Evolutionary conservation across 306 rosid species (phyloP).

Genomic region (Cucumis melo): DNA sequence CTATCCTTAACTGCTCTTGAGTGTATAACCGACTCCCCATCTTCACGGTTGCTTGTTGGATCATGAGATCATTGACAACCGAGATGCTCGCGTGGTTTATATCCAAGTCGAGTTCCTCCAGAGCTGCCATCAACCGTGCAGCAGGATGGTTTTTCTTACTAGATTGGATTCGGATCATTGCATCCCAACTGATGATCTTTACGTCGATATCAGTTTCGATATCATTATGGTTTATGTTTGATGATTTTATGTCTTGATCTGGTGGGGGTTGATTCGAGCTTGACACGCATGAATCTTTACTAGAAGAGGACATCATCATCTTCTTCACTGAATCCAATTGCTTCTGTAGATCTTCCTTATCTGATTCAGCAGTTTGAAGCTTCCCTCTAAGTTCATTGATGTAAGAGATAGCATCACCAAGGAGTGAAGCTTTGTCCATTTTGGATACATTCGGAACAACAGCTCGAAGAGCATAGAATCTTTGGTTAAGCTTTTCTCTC

Average conservation of each 20-base stretch:
- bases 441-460: constrained; percentile 93
- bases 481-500: constrained; percentile 86
- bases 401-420: constrained; percentile 80
- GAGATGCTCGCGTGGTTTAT: constrained; percentile 91
- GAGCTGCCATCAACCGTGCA: constrained; percentile 71
- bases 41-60: constrained; percentile 88
- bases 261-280: constrained; percentile 10
- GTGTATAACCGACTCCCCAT: constrained; percentile 79
- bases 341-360: constrained; percentile 50
- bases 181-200: constrained; percentile 90
- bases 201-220: constrained; percentile 70
- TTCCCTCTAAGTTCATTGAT: constrained; percentile 68
- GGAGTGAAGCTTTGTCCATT: constrained; percentile 94
- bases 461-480: constrained; percentile 84
- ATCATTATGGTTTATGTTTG: constrained; percentile 9
- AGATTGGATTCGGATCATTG: constrained; percentile 77
- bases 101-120: constrained; percentile 79
- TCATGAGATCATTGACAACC: constrained; percentile 83
- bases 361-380: constrained; percentile 43
- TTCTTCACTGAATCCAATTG: constrained; percentile 46
- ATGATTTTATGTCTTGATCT: constrained; percentile 20
- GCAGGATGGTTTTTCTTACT: constrained; percentile 87
- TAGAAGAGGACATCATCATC: constrained; percentile 20
- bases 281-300: constrained; percentile 17
- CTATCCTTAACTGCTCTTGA: constrained; percentile 74